Base-by-base conservation (phyloP, 2,329 filamentous ascomycete species). In the Fusarium guadeloupense region DNA sequence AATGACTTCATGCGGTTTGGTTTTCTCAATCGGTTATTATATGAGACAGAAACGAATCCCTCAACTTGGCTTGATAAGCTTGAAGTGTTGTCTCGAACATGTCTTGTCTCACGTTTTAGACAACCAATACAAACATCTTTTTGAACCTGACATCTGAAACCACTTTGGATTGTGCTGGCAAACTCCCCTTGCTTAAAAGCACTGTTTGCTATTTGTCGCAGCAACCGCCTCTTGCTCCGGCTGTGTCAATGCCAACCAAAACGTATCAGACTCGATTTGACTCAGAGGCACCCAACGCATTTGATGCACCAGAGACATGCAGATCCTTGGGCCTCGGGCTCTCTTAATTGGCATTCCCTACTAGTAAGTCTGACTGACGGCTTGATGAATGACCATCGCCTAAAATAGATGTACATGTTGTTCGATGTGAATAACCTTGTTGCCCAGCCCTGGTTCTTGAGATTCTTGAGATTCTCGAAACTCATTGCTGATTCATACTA, bases 241-340 rank as follows among this genome's bases (percentile, higher is more conserved):
- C 31, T 44, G 54, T 45, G 45, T 45, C 33, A 42, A 37, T 49
- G 34, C 46, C 31, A 43, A 42, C 46, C 47, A 47, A n/a, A 35
- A 59, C 57, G 52, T 62, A 57, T 59, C 61, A 54, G 38, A 48
- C 41, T 44, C 20, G 38, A 46, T 62, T 59, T 53, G 56, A 65
- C 42, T 64, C 55, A 46, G 44, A 30, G 25, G 34, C 28, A 25
- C 20, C 21, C 30, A 30, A 19, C 26, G 25, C 31, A 17, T 20
- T 23, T 17, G 21, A 53, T 35, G 44, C 31, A 40, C 31, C 39
- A 54, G 37, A 16, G 26, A 26, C 19, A 20, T 28, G 30, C 23
- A 30, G 14, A 37, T 31, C 23, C 19, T 17, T n/a, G 17, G 19
- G 31, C 39, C 38, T 26, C 30, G 35, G 14, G 41, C 17, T 28